These are phyloP conservation scores for Suhomyces canberraensis DNA, from an alignment of 805 yeast genomes.

Conservation along the genomic window DNA sequence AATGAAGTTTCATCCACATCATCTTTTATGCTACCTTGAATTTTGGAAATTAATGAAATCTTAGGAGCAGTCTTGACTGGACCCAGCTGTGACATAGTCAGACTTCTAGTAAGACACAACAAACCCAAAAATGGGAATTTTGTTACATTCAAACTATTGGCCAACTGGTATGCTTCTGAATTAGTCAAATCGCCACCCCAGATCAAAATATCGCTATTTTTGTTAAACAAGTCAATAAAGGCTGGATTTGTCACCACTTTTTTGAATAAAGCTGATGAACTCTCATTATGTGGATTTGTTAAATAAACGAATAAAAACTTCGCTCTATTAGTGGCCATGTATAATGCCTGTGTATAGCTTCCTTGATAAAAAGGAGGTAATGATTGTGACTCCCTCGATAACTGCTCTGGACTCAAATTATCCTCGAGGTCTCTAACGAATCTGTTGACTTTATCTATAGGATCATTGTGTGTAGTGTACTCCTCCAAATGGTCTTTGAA, in stretches of 20 bases:
- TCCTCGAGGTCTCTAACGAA: conserved; percentile 55
- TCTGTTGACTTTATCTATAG: conserved; percentile 50
- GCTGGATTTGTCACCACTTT: conserved; percentile 51
- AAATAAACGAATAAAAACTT: conserved; percentile 72
- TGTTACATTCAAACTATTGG: conserved; percentile 67
- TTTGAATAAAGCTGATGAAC: conserved; percentile 49
- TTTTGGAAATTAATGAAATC: conserved; percentile 56
- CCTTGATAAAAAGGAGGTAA: conserved; percentile 59
- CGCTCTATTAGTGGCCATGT: conserved; percentile 63
- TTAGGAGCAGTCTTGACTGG: conserved; percentile 51
- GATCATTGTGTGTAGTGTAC: conserved; percentile 30
- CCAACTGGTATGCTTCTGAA: conserved; percentile 80
- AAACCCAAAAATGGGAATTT: conserved; percentile 82
- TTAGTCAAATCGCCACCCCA: conserved; percentile 90
- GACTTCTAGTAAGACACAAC: conserved; percentile 61
- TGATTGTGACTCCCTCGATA: conserved; percentile 2
- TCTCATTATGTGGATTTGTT: conserved; percentile 70
- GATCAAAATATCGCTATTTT: conserved; percentile 51
- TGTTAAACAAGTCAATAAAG: conserved; percentile 39
- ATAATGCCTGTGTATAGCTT: conserved; percentile 77
- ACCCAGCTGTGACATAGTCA: conserved; percentile 54
- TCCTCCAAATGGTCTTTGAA: conserved; percentile 16
- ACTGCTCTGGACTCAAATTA: conserved; percentile 24
- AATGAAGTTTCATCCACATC: conserved; percentile 30
- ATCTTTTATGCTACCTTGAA: conserved; percentile 58